These are phyloP conservation scores for Pseudomonodictys pantanalensis DNA, from an alignment of 495 filamentous ascomycete genomes.

Conservation along the genomic window DNA sequence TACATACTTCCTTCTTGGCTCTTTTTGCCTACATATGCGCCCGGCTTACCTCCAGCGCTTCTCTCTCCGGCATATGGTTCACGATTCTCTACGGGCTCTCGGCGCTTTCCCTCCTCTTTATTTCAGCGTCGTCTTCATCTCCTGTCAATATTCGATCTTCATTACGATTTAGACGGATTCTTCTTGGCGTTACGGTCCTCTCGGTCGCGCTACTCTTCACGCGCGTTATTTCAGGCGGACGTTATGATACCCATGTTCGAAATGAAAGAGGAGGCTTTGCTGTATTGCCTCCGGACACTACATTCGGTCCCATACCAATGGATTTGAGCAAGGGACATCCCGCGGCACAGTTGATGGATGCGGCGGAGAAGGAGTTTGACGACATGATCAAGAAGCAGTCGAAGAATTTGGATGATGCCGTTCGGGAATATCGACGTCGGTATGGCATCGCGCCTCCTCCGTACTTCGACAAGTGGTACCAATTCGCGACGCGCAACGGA, in stretches of 20 bases:
- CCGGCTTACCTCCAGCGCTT: conserved; percentile 7
- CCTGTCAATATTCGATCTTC: conserved; percentile 10
- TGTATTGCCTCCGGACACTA: conserved; percentile 1
- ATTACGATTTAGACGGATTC: conserved; percentile 26
- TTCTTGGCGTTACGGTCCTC: conserved; percentile 13
- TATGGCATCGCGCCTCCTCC: conserved; percentile 57
- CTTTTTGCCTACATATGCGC: conserved; percentile 26
- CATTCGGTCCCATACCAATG: conserved; percentile 33
- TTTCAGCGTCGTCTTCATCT: conserved; percentile 19
- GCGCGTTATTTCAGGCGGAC: neutral
- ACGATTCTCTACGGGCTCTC: conserved; percentile 16
- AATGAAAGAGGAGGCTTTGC: neutral
- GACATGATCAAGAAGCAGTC: conserved; percentile 48
- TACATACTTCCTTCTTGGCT: conserved; percentile 13
- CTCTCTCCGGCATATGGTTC: conserved; percentile 31
- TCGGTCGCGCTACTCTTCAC: conserved; percentile 18
- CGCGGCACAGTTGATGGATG: conserved; percentile 51
- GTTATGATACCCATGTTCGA: neutral
- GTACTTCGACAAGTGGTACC: conserved; percentile 70
- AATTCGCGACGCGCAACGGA: conserved; percentile 61
- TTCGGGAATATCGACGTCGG: conserved; percentile 58
- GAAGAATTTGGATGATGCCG: conserved; percentile 53
- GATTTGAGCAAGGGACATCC: conserved; percentile 46
- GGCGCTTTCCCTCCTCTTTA: conserved; percentile 11
- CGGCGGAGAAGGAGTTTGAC: conserved; percentile 48